A percentile compares a stretch with the other conserved stretches of the same genome.
phyloP scores from a whole-genome alignment of 1,284 basidiomycete species.

The Crepidotus sp. region DNA sequence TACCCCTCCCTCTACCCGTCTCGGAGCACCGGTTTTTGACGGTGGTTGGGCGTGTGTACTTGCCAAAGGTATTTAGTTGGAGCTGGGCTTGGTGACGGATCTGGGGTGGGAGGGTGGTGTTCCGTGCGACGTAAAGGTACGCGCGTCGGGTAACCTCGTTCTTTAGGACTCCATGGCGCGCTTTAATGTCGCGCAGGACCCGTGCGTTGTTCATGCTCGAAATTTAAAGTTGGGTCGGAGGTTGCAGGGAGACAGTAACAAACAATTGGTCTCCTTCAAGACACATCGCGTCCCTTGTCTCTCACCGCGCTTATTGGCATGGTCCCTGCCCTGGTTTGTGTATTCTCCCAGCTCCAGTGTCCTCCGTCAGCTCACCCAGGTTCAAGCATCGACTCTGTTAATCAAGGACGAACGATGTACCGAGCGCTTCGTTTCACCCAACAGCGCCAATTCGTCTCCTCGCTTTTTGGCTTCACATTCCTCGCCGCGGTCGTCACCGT shows the following conservation, averaged over 20 bases:
- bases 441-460: conserved; percentile 65
- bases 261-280: not conserved
- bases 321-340: conserved; percentile 4
- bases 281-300: not conserved
- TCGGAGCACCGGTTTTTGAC: conserved; percentile 85
- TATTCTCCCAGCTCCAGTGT: not conserved
- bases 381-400: not conserved
- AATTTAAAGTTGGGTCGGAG: not conserved
- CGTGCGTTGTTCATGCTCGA: conserved; percentile 42
- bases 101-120: conserved; percentile 74
- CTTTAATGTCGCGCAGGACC: conserved; percentile 71
- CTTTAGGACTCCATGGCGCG: conserved; percentile 57
- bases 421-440: conserved; percentile 56
- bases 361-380: not conserved
- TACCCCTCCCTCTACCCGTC: conserved; percentile 77
- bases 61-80: conserved; percentile 82
- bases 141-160: conserved; percentile 79
- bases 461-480: conserved; percentile 72
- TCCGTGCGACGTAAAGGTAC: conserved; percentile 85
- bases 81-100: conserved; percentile 95
- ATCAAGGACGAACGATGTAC: conserved; percentile 28
- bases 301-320: conserved; percentile 1
- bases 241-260: not conserved
- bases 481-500: conserved; percentile 70
- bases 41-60: conserved; percentile 72